These are phyloP conservation scores for Suhomyces coccinellae DNA, from an alignment of 1,139 yeast genomes.

Conservation along the genomic window DNA sequence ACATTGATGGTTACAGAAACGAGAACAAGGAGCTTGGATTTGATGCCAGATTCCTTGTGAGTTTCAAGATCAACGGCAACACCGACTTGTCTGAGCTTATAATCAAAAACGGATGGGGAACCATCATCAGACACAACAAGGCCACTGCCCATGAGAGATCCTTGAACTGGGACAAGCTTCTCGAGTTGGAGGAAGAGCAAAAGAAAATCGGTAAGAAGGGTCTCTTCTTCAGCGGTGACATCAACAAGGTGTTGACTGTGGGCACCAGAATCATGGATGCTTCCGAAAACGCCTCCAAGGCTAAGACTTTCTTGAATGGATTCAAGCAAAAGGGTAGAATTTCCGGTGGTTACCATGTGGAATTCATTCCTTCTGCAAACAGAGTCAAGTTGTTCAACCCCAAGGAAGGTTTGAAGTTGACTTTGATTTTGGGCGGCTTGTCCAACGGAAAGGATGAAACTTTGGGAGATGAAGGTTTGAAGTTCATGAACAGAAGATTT, in stretches of 20 bases:
- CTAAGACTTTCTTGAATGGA: constrained; percentile 71
- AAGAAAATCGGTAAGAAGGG: constrained; percentile 57
- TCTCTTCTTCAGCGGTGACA: constrained; percentile 47
- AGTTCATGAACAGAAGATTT: constrained; percentile 53
- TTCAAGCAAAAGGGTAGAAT: constrained; percentile 67
- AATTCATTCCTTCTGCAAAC: constrained; percentile 65
- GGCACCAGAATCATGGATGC: constrained; percentile 74
- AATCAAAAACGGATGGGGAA: constrained; percentile 67
- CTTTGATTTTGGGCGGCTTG: constrained; percentile 77
- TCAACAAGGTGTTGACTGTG: constrained; percentile 51
- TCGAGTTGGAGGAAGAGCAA: constrained; percentile 70
- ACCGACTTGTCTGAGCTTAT: constrained; percentile 63
- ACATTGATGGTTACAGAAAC: constrained; percentile 65
- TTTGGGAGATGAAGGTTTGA: constrained; percentile 53
- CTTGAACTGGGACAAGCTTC: constrained; percentile 71
- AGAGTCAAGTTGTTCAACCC: constrained; percentile 70
- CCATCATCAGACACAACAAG: constrained; percentile 77
- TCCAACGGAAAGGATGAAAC: constrained; percentile 49
- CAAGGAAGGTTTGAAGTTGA: constrained; percentile 67
- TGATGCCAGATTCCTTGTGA: constrained; percentile 67
- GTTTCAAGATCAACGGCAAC: constrained; percentile 42
- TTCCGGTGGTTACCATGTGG: constrained; percentile 63
- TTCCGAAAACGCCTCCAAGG: constrained; percentile 69
- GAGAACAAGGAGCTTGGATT: constrained; percentile 56
- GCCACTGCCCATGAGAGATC: constrained; percentile 71